phyloP scores from a whole-genome alignment of 2,329 filamentous ascomycete species.

The Drechmeria coniospora region DNA sequence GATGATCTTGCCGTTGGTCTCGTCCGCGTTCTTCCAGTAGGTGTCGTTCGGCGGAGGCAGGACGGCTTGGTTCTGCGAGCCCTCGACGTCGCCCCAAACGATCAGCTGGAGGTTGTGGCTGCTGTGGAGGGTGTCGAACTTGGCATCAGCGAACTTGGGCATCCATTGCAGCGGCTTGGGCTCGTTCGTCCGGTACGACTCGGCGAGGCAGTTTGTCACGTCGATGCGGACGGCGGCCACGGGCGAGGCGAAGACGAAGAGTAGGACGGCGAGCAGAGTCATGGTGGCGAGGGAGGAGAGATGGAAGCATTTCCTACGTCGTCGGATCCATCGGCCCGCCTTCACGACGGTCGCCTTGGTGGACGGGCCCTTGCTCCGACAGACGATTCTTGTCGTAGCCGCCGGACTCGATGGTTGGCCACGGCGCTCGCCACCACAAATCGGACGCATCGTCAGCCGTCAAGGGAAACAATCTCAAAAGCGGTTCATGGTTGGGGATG shows the following conservation, averaged over 20 bases:
- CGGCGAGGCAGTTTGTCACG: conserved; percentile 71
- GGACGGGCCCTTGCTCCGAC: too few relatives aligned
- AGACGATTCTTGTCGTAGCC: too few relatives aligned
- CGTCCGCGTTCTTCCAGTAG: conserved; percentile 44
- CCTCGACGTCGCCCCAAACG: conserved; percentile 83
- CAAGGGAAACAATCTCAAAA: conserved; percentile 8
- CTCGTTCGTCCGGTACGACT: conserved; percentile 38
- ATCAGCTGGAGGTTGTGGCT: conserved; percentile 58
- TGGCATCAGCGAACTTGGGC: conserved; percentile 58
- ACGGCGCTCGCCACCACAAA: conserved; percentile 5
- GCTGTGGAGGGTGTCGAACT: conserved; percentile 47
- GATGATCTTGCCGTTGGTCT: conserved; percentile 62
- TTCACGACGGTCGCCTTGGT: too few relatives aligned
- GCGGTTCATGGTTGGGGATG: conserved; percentile 10
- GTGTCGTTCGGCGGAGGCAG: conserved; percentile 46
- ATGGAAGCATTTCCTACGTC: conserved; percentile 1
- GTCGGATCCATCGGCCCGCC: too few relatives aligned
- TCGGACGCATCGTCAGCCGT: conserved; percentile 3
- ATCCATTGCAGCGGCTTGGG: conserved; percentile 62
- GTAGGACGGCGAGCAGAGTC: conserved; percentile 12
- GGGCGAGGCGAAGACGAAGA: conserved; percentile 22
- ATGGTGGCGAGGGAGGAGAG: conserved; percentile 1
- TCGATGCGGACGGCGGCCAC: conserved; percentile 50
- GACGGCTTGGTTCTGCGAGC: conserved; percentile 39
- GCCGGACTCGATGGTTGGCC: too few relatives aligned